Percentiles rank a stretch among this genome's conserved stretches.
Conservation (phyloP, 805 yeast genomes). For the Suhomyces faveliae region DNA sequence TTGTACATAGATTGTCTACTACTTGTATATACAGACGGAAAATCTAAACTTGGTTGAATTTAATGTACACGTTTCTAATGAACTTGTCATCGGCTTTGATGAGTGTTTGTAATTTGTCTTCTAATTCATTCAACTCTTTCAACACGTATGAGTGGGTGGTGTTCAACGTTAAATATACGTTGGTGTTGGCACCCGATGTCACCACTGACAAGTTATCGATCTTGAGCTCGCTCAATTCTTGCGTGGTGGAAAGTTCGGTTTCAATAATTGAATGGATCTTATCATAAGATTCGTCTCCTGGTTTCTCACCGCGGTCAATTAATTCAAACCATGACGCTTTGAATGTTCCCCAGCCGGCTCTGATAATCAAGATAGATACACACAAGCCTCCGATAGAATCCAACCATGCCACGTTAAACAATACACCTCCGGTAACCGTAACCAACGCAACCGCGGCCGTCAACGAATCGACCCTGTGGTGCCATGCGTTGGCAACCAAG, state of each 20-base stretch:
- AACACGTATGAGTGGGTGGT: conserved; percentile 29
- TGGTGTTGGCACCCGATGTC: conserved; percentile 59
- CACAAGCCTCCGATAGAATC: conserved; percentile 91
- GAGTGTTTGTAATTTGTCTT: conserved; percentile 28
- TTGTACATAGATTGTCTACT: neutral
- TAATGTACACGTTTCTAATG: conserved; percentile 41
- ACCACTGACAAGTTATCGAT: conserved; percentile 47
- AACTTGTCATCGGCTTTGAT: conserved; percentile 41
- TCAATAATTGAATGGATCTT: conserved; percentile 41
- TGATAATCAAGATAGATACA: conserved; percentile 78
- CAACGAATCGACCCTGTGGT: conserved; percentile 90
- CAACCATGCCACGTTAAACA: conserved; percentile 75
- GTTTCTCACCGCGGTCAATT: conserved; percentile 66
- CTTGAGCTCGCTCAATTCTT: conserved; percentile 29
- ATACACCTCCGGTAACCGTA: conserved; percentile 82
- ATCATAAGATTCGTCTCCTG: conserved; percentile 48
- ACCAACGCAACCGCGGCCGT: conserved; percentile 88
- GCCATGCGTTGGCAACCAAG: conserved; percentile 97
- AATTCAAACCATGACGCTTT: conserved; percentile 69
- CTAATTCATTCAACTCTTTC: conserved; percentile 30
- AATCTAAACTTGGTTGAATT: conserved; percentile 29
- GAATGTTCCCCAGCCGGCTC: conserved; percentile 80
- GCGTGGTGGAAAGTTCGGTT: conserved; percentile 22
- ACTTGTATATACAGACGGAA: neutral
- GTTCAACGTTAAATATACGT: conserved; percentile 31